Percentiles rank a stretch among this genome's conserved stretches.
phyloP scores from a whole-genome alignment of 164 flowering plant genomes.

The Tetrastigma voinierianum region DNA sequence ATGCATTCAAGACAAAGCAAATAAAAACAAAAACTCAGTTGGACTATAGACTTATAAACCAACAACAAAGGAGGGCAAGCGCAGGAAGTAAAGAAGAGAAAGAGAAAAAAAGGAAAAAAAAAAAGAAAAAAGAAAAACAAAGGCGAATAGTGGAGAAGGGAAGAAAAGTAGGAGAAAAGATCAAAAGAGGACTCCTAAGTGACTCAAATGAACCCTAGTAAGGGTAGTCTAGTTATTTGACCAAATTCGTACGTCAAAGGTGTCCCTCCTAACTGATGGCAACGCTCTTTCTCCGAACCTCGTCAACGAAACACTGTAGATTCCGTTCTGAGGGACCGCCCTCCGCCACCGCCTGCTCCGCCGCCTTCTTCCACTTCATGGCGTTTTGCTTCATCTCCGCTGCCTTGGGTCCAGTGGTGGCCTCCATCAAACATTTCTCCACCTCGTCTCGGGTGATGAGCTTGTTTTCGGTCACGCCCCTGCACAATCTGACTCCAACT shows the following conservation, averaged over 20 bases:
- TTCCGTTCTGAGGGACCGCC: conserved; percentile 74
- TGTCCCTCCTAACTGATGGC: background rate
- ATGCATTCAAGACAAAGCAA: conserved; percentile 6
- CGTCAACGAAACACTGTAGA: conserved; percentile 50
- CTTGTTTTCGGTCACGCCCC: conserved; percentile 37
- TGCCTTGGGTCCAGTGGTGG: conserved; percentile 46
- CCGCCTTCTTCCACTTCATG: conserved; percentile 55
- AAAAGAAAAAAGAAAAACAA: background rate
- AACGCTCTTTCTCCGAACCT: conserved; percentile 27
- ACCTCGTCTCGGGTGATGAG: conserved; percentile 52
- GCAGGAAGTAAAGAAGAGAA: background rate
- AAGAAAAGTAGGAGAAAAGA: background rate
- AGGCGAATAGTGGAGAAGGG: background rate
- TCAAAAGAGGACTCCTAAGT: conserved; percentile 28
- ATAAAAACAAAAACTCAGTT: background rate
- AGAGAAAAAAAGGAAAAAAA: background rate
- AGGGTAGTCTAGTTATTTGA: no score
- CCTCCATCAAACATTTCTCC: conserved; percentile 48
- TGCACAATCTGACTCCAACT: conserved; percentile 46
- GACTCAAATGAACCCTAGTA: no score
- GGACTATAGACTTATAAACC: no score
- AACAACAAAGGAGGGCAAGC: background rate
- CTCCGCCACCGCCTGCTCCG: conserved; percentile 55
- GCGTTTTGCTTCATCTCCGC: conserved; percentile 56
- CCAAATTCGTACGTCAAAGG: no score